Percentiles rank a stretch among this genome's conserved stretches.
phyloP scores from a whole-genome alignment of 805 yeast genomes.

The Myxozyma geophila region DNA sequence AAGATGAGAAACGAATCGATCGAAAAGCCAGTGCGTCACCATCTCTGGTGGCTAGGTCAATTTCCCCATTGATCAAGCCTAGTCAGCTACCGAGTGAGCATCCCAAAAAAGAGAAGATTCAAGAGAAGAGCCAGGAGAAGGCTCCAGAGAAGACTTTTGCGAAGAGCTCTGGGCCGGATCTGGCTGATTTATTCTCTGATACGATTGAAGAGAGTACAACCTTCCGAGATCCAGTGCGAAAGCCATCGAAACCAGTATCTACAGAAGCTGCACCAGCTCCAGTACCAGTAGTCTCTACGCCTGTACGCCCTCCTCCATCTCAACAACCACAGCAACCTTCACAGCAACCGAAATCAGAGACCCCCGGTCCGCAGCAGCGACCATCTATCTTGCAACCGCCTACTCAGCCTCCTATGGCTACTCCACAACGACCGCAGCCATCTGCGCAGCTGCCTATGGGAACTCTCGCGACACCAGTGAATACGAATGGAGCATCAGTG shows the following conservation, averaged over 20 bases:
- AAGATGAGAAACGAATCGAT: not conserved
- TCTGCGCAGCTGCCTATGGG: not conserved
- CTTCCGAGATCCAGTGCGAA: not conserved
- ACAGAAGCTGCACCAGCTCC: constrained; percentile 2
- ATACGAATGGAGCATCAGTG: not conserved
- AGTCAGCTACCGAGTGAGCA: not conserved
- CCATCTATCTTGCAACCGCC: not conserved
- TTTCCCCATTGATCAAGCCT: constrained; percentile 4
- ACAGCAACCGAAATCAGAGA: not conserved
- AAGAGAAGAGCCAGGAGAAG: not conserved
- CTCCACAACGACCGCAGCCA: constrained; percentile 1
- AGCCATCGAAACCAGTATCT: not conserved
- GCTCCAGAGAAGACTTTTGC: not conserved
- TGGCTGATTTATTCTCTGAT: constrained; percentile 31
- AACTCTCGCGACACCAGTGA: not conserved
- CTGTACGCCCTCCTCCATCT: constrained; percentile 8
- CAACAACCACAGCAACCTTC: constrained; percentile 5
- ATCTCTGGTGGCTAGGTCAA: not conserved
- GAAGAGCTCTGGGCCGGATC: constrained; percentile 24
- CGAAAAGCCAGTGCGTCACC: constrained; percentile 1
- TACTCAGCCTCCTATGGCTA: constrained; percentile 1
- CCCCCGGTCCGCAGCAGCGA: constrained; percentile 1
- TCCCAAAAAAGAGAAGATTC: too few species aligned
- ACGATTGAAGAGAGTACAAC: constrained; percentile 1
- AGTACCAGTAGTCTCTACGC: constrained; percentile 2